Percentiles rank a stretch among this genome's conserved stretches.
Evolutionary conservation across 805 yeast species (phyloP).

Genomic region (Blastobotrys robertii): DNA sequence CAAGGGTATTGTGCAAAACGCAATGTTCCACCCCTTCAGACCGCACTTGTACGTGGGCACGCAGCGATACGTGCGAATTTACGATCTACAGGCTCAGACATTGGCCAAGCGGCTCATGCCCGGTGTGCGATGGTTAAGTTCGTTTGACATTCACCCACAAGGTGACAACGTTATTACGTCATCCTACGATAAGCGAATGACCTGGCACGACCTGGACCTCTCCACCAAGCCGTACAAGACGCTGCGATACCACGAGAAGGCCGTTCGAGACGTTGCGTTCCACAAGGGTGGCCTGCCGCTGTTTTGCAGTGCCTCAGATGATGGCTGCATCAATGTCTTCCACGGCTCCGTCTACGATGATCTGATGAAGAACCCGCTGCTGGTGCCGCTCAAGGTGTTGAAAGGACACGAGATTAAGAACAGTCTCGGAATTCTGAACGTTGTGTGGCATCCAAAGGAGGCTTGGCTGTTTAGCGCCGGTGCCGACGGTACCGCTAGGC

Average conservation of each 20-base stretch:
- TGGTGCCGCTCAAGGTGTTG: slow-evolving; percentile 91
- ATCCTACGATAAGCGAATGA: slow-evolving; percentile 86
- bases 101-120: slow-evolving; percentile 80
- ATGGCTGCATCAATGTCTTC: slow-evolving; percentile 86
- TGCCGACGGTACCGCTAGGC: slow-evolving; percentile 90
- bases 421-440: slow-evolving; percentile 78
- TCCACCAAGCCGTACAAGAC: slow-evolving; percentile 89
- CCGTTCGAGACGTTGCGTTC: slow-evolving; percentile 80
- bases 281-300: slow-evolving; percentile 81
- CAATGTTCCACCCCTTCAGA: slow-evolving; percentile 91
- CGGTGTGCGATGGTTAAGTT: slow-evolving; percentile 91
- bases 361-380: slow-evolving; percentile 85
- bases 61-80: slow-evolving; percentile 83
- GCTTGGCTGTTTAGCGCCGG: slow-evolving; percentile 98
- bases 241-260: slow-evolving; percentile 86
- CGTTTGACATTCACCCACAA: slow-evolving; percentile 88
- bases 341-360: slow-evolving; percentile 96
- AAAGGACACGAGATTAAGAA: slow-evolving; percentile 77
- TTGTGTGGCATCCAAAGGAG: slow-evolving; percentile 94
- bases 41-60: slow-evolving; percentile 92
- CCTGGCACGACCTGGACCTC: slow-evolving; percentile 96
- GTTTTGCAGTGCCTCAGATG: slow-evolving; percentile 92
- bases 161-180: slow-evolving; percentile 92
- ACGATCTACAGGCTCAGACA: slow-evolving; percentile 80
- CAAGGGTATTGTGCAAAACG: slow-evolving; percentile 91